A percentile compares a stretch with the other conserved stretches of the same genome.
These are phyloP conservation scores for Aspergillus uvarum DNA, from an alignment of 2,329 filamentous ascomycete species.

Conservation along the genomic window DNA sequence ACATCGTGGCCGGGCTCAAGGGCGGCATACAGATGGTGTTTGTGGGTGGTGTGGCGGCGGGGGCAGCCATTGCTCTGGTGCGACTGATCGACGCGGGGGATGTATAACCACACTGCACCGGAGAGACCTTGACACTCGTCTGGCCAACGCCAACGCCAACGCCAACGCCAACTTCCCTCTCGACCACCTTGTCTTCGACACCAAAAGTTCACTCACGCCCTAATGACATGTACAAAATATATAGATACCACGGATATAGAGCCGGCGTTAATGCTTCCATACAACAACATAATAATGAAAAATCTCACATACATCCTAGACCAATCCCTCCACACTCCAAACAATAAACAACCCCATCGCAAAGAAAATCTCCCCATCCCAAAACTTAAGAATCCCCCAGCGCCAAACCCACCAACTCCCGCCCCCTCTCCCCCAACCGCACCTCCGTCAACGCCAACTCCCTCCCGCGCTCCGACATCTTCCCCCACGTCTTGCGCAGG, in stretches of 20 bases:
- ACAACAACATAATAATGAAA: neutral
- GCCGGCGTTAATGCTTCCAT: neutral
- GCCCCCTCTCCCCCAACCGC: conserved; percentile 62
- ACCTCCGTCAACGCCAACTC: conserved; percentile 64
- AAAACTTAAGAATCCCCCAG: conserved; percentile 42
- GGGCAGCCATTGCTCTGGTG: conserved; percentile 64
- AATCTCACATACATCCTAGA: neutral
- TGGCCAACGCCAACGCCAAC: neutral
- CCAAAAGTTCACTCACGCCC: conserved; percentile 1
- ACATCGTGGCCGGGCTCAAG: conserved; percentile 54
- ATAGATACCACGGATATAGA: conserved; percentile 6
- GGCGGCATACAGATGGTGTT: conserved; percentile 65
- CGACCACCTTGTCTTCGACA: neutral
- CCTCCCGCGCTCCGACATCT: conserved; percentile 66
- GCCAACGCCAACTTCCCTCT: neutral
- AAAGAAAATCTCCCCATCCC: neutral
- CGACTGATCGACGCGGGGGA: conserved; percentile 47
- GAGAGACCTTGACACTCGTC: no score
- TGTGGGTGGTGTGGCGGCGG: conserved; percentile 65
- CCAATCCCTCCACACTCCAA: conserved; percentile 1
- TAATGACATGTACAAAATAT: conserved; percentile 2
- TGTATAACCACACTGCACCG: neutral
- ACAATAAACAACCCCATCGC: neutral
- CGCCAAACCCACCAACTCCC: conserved; percentile 63
- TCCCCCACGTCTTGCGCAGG: conserved; percentile 71